A percentile compares a stretch with the other conserved stretches of the same genome.
Evolutionary conservation across 164 flowering plant species (phyloP).

Genomic region (Umbilicus rupestris): DNA sequence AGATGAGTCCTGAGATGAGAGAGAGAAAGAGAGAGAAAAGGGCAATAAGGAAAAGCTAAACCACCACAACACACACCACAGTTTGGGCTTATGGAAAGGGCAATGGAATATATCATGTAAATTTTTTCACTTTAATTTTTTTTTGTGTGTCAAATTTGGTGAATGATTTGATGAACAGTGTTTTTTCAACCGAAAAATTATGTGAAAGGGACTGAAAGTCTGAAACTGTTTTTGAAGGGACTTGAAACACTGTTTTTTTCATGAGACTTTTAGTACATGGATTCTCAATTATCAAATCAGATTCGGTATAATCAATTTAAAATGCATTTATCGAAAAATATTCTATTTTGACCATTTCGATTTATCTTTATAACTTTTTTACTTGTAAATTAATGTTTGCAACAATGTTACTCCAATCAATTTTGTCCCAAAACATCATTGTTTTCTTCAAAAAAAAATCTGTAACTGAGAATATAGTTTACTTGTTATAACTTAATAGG

Average conservation of each 20-base stretch:
- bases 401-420: too few species aligned
- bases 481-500: too few species aligned
- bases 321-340: too few species aligned
- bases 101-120: constrained; percentile 2
- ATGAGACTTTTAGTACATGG: too few species aligned
- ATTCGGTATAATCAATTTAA: too few species aligned
- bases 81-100: constrained; percentile 2
- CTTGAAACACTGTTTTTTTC: background rate
- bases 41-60: background rate
- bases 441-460: too few species aligned
- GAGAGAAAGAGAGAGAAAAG: constrained; percentile 1
- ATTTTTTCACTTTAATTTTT: background rate
- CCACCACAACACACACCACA: background rate
- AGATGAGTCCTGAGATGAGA: background rate
- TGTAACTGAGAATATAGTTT: too few species aligned
- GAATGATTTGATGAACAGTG: constrained; percentile 6
- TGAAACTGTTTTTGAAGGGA: background rate
- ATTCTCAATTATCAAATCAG: too few species aligned
- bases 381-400: too few species aligned
- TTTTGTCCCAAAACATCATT: too few species aligned
- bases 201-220: background rate
- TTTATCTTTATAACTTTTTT: too few species aligned
- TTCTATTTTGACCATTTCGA: too few species aligned
- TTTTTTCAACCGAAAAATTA: background rate
- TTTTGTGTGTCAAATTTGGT: background rate